phyloP scores from a whole-genome alignment of 176 grass and related monocot genomes.

The Zoysia pacifica region DNA sequence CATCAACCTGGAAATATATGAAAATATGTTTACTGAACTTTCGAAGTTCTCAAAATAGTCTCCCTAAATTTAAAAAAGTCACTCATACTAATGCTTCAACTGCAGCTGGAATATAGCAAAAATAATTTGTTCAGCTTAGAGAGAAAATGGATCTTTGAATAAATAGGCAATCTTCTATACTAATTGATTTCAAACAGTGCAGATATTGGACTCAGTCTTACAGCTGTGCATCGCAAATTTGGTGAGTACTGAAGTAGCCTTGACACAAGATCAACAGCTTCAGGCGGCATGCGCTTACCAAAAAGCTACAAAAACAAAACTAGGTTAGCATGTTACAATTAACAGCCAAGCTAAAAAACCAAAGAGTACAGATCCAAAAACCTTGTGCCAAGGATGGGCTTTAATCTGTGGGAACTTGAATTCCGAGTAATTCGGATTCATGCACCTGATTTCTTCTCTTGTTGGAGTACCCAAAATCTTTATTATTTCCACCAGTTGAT shows the following conservation, averaged over 20 bases:
- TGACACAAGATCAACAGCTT: conserved; percentile 89
- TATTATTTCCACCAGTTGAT: conserved; percentile 96
- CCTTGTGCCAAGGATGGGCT: conserved; percentile 99
- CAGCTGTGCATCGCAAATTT: conserved; percentile 88
- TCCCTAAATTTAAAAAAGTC: neutral
- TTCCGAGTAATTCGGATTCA: conserved; percentile 91
- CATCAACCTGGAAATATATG: conserved; percentile 65
- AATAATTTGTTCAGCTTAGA: neutral
- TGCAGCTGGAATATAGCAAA: neutral
- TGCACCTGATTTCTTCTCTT: conserved; percentile 96
- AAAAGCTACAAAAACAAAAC: conserved; percentile 61
- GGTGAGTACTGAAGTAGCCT: conserved; percentile 94
- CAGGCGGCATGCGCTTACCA: conserved; percentile 81
- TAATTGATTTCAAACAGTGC: neutral
- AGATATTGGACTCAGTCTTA: conserved; percentile 51
- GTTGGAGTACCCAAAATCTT: conserved; percentile 98
- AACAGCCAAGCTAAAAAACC: conserved; percentile 17
- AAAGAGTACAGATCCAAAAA: conserved; percentile 31
- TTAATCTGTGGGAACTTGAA: conserved; percentile 97
- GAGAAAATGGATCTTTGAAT: neutral
- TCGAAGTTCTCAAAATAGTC: too few relatives aligned
- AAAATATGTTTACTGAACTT: neutral
- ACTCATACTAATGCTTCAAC: conserved; percentile 8
- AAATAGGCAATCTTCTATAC: neutral
- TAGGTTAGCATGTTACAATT: conserved; percentile 2